Percentiles rank a stretch among this genome's conserved stretches.
phyloP scores from a whole-genome alignment of 495 filamentous ascomycete species.

The Wilcoxina mikolae region DNA sequence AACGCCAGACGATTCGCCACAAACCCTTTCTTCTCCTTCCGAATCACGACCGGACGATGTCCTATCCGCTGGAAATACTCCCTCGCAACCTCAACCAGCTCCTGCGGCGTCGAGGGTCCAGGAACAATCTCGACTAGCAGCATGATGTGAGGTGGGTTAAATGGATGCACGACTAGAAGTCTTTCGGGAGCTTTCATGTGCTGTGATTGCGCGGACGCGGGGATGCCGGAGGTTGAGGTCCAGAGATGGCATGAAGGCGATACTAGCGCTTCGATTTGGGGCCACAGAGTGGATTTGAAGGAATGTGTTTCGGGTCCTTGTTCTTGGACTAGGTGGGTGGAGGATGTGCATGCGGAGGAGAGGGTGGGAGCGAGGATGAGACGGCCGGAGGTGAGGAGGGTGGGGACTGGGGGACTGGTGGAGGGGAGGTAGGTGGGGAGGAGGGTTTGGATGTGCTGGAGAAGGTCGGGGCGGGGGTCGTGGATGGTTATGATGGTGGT shows the following conservation, averaged over 20 bases:
- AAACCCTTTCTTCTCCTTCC: constrained; percentile 39
- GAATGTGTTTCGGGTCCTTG: constrained; percentile 40
- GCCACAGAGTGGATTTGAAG: constrained; percentile 42
- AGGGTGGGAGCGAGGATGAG: constrained; percentile 32
- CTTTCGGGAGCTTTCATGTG: constrained; percentile 34
- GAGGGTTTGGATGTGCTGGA: constrained; percentile 32
- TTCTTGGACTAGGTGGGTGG: constrained; percentile 43
- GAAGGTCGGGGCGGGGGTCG: constrained; percentile 40
- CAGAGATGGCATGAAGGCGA: constrained; percentile 31
- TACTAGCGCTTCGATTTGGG: constrained; percentile 35
- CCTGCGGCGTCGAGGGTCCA: constrained; percentile 30
- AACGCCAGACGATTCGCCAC: constrained; percentile 39
- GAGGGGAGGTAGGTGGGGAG: constrained; percentile 30
- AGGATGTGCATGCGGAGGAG: constrained; percentile 30
- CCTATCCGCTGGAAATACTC: constrained; percentile 37
- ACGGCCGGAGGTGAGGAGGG: constrained; percentile 25
- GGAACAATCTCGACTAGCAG: constrained; percentile 48
- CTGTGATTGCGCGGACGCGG: constrained; percentile 35
- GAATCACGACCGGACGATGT: constrained; percentile 38
- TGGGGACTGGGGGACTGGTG: constrained; percentile 8
- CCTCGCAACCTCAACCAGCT: constrained; percentile 34
- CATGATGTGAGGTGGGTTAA: constrained; percentile 51
- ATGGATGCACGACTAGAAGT: constrained; percentile 45
- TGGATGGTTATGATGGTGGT: constrained; percentile 35
- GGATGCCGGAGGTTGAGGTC: constrained; percentile 44